Base-by-base conservation (phyloP, 208 protist species). In the Wallacemonas sp. region DNA sequence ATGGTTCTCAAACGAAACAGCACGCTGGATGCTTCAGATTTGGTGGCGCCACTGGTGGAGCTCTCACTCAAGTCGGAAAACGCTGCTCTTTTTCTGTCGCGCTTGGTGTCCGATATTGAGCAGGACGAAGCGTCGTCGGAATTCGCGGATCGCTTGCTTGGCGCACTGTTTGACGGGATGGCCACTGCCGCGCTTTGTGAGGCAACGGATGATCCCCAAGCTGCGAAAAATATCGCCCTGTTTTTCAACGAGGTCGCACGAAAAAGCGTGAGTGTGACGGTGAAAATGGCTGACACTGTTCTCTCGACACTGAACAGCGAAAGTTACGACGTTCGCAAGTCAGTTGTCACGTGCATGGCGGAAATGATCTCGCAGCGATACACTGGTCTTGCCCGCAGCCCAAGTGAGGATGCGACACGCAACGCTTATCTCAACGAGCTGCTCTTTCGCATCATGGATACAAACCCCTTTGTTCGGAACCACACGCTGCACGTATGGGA, bases 381-480 rank as follows among this genome's bases (percentile, higher is more conserved):
- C 72, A 91, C 76, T 2, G 85, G 84, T 1, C 76, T 70, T 39
- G 64, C 68, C 1, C 65, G 73, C 44, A 79, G 60, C 55, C 41
- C 70, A 1, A 32, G 30, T 57, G 75, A 87, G 34, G 85, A 88
- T 32, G 70, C 64, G 34, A 57, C 73, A 19, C 70, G 85, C 30
- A 80, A 83, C 57, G 63, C 69, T 30, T 94, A 93, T 58, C 68
- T 96, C 12, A 84, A 79, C 57, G 90, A 93, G 55, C 78, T 96
- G 15, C 72, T 96, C 21, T 93, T 88, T 63, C 90, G 87, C 19
- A 55, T 91, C 30, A 87, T 92, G 83, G 90, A 96, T 59, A 67
- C 89, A 17, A 96, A 96, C 63, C 77, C 87, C 27, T 96, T 93
- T 80, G 83, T 89, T 54, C 85, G 90, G 33, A 93, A 92, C 63